A percentile compares a stretch with the other conserved stretches of the same genome.
Conservation (phyloP, 2,329 filamentous ascomycete species). For the Alternaria alternata region DNA sequence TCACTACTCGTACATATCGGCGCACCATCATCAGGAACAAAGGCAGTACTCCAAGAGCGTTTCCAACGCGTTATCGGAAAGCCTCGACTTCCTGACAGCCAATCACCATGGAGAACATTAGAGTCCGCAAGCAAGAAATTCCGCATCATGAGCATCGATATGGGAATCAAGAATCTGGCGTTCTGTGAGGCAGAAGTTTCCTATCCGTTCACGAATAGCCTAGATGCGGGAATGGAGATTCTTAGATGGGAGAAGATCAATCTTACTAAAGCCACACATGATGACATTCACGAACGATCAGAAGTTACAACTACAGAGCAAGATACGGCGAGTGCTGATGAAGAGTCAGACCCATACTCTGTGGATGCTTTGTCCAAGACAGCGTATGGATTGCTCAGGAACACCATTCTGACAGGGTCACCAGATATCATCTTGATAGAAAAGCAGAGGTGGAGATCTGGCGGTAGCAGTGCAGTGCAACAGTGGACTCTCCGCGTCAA, state of each 20-base stretch:
- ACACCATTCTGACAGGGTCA: constrained; percentile 59
- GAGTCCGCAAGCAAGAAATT: constrained; percentile 11
- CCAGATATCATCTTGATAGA: constrained; percentile 78
- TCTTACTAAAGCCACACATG: constrained; percentile 20
- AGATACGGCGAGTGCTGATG: background rate
- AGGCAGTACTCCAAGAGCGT: constrained; percentile 62
- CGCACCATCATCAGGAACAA: constrained; percentile 66
- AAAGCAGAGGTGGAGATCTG: constrained; percentile 69
- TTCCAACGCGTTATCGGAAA: constrained; percentile 54
- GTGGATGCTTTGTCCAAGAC: constrained; percentile 62
- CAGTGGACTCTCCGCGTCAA: constrained; percentile 89
- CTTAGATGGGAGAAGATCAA: constrained; percentile 44
- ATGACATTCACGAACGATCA: background rate
- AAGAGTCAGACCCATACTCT: constrained; percentile 56
- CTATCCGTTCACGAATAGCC: constrained; percentile 1
- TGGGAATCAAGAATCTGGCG: constrained; percentile 84
- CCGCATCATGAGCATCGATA: constrained; percentile 78
- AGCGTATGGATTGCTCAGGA: constrained; percentile 63
- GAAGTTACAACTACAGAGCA: background rate
- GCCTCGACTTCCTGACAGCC: constrained; percentile 9
- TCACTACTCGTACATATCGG: constrained; percentile 68
- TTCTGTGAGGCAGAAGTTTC: constrained; percentile 68
- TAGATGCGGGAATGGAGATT: constrained; percentile 35
- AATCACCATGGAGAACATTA: constrained; percentile 1
- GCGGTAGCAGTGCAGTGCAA: constrained; percentile 69